Base-by-base conservation (phyloP, 768 basidiomycete genomes). In the Crucibulum laeve region DNA sequence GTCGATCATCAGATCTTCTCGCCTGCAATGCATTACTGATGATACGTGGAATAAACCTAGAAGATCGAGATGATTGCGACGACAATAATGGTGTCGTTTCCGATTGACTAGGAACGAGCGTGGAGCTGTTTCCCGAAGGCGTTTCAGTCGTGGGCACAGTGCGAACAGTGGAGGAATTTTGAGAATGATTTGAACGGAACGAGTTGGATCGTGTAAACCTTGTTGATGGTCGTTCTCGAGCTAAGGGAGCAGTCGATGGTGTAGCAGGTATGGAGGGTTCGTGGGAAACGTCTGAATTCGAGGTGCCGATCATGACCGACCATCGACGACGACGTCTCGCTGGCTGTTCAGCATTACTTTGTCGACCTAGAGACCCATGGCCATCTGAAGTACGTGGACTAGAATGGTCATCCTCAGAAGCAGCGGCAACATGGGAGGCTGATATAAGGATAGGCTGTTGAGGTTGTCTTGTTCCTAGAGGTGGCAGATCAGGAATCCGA, bases 401-500 rank as follows among this genome's bases (percentile, higher is more conserved):
- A 1, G 64, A 51, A 17, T 70, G 63, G 30, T 73, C 74, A 43
- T 74, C 75, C 28, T 77, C 77, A 21, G 60, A 64, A 4, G 56
- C 54, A 1, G 60, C 51, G 25, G 59, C 54, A 1, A 69, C 57
- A 53, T 64, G 63, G 5, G 77, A 64, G n/a, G 72, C 45, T 13
- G 71, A 61, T 21, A 90, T 64, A 17, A 89, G 54, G 26, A 89
- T 84, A 22, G 88, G 79, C 26, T 84, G 75, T 55, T 90, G 87
- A 7, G 79, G 70, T 39, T 64, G 80, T 41, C 67, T 67, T 7
- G 83, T 74, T 14, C 89, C 89, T 25, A 70, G 67, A 14, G 88
- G 88, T 13, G 89, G 86, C 11, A 87, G 56, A 25, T 83, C 74
- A 5, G 89, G 88, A 24, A 87, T 61, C 26, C 89, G 81, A 51